These are phyloP conservation scores for Stropharia rugosoannulata DNA, from an alignment of 768 basidiomycete genomes.

Conservation along the genomic window DNA sequence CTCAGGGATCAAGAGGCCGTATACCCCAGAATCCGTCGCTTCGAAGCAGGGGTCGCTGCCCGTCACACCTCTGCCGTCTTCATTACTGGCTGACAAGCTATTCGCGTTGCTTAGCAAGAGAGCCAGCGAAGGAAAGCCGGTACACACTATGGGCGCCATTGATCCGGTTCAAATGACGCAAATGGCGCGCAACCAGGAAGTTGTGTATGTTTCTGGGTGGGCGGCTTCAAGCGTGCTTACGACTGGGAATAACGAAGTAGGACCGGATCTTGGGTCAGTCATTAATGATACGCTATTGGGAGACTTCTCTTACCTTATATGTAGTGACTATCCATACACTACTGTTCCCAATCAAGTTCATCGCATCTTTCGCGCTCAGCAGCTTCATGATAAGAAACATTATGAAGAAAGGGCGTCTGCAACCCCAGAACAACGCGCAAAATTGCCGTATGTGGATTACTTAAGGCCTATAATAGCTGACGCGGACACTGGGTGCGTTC, in stretches of 20 bases:
- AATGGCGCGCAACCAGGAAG: slow-evolving; percentile 85
- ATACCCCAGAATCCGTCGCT: slow-evolving; percentile 76
- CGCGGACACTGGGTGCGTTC: slow-evolving; percentile 83
- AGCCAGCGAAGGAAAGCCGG: slow-evolving; percentile 60
- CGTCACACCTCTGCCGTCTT: slow-evolving; percentile 71
- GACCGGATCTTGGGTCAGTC: slow-evolving; percentile 86
- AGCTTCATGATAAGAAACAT: slow-evolving; percentile 90
- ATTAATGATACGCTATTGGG: background rate
- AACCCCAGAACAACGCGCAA: slow-evolving; percentile 60
- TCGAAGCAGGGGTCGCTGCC: slow-evolving; percentile 89
- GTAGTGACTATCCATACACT: slow-evolving; percentile 91
- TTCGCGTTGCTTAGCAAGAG: slow-evolving; percentile 63
- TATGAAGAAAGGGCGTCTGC: slow-evolving; percentile 81
- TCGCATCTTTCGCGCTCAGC: slow-evolving; percentile 87
- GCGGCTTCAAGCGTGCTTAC: slow-evolving; percentile 84
- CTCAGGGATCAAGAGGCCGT: slow-evolving; percentile 70
- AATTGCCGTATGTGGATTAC: slow-evolving; percentile 83
- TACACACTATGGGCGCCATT: slow-evolving; percentile 92
- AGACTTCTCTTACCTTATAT: background rate
- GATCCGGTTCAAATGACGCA: slow-evolving; percentile 96
- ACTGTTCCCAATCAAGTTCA: slow-evolving; percentile 97
- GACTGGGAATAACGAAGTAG: slow-evolving; percentile 89
- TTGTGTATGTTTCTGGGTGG: slow-evolving; percentile 94
- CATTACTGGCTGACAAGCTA: slow-evolving; percentile 86
- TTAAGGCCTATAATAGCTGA: slow-evolving; percentile 93